Percentiles rank a stretch among this genome's conserved stretches.
Conservation (phyloP, 1,284 basidiomycete species). For the Ceratobasidium sp. region DNA sequence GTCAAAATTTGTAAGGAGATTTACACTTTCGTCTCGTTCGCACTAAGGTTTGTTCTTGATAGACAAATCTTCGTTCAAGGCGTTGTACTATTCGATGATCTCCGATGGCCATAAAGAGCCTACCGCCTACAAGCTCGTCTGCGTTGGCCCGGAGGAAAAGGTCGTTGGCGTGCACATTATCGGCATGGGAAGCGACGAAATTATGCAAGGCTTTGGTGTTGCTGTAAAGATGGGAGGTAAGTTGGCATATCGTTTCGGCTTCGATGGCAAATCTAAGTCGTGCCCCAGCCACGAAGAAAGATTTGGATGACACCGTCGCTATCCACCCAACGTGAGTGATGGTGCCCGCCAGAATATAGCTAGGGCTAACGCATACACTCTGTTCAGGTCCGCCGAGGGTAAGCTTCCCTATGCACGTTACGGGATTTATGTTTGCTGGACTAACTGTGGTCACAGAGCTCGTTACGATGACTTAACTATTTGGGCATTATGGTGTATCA, state of each 20-base stretch:
- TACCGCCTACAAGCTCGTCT: conserved; percentile 90
- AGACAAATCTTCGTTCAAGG: conserved; percentile 80
- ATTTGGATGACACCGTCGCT: conserved; percentile 88
- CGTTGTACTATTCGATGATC: conserved; percentile 88
- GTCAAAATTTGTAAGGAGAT: conserved; percentile 87
- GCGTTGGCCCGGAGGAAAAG: conserved; percentile 85
- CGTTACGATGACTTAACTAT: conserved; percentile 46
- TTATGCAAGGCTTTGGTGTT: conserved; percentile 91
- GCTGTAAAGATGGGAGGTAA: conserved; percentile 94
- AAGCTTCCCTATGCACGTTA: not conserved
- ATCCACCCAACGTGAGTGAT: conserved; percentile 77
- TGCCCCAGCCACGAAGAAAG: conserved; percentile 72
- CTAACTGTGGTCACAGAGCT: conserved; percentile 42
- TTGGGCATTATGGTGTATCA: not conserved
- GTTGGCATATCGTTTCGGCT: conserved; percentile 46
- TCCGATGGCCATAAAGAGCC: conserved; percentile 89
- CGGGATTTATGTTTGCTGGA: not conserved
- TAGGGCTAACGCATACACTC: conserved; percentile 13
- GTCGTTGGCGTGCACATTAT: conserved; percentile 96
- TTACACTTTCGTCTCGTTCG: not conserved
- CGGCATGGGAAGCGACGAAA: conserved; percentile 88
- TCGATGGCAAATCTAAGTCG: conserved; percentile 6
- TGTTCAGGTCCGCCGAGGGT: conserved; percentile 47
- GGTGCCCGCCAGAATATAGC: conserved; percentile 45
- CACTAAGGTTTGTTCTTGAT: conserved; percentile 6